These are phyloP conservation scores for Xylaria telfairii DNA, from an alignment of 495 filamentous ascomycete species.

Conservation along the genomic window DNA sequence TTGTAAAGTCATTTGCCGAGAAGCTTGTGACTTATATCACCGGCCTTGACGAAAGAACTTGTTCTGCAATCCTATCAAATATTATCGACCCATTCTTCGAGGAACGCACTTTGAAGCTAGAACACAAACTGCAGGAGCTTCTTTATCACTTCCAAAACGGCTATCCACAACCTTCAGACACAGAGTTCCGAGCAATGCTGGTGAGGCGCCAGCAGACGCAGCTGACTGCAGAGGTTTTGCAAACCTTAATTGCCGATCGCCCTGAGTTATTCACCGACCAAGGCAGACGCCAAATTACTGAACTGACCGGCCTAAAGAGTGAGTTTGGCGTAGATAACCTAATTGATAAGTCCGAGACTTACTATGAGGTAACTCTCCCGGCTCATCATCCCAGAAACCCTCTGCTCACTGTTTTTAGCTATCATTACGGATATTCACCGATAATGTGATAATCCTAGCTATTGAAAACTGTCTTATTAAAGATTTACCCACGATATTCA, in stretches of 20 bases:
- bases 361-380: slow-evolving; percentile 39
- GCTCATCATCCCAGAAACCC: background rate
- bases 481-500: slow-evolving; percentile 34
- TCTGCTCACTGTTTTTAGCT: slow-evolving; percentile 32
- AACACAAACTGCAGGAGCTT: slow-evolving; percentile 47
- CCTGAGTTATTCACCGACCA: slow-evolving; percentile 28
- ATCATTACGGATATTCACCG: slow-evolving; percentile 42
- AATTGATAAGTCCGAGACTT: slow-evolving; percentile 44
- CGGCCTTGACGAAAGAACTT: slow-evolving; percentile 31
- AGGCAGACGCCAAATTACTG: slow-evolving; percentile 9
- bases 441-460: slow-evolving; percentile 44
- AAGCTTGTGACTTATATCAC: slow-evolving; percentile 38
- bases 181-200: slow-evolving; percentile 32
- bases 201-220: slow-evolving; percentile 18
- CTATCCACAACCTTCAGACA: slow-evolving; percentile 36
- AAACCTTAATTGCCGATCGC: slow-evolving; percentile 24
- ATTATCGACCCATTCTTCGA: slow-evolving; percentile 49
- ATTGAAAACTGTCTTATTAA: slow-evolving; percentile 40
- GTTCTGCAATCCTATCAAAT: slow-evolving; percentile 35
- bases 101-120: slow-evolving; percentile 34
- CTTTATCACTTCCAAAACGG: slow-evolving; percentile 43
- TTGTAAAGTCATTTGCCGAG: slow-evolving; percentile 39
- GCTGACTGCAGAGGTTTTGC: slow-evolving; percentile 19
- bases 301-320: slow-evolving; percentile 1
- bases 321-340: slow-evolving; percentile 40